Base-by-base conservation (phyloP, 2,329 filamentous ascomycete species). In the Penicillium sp. region DNA sequence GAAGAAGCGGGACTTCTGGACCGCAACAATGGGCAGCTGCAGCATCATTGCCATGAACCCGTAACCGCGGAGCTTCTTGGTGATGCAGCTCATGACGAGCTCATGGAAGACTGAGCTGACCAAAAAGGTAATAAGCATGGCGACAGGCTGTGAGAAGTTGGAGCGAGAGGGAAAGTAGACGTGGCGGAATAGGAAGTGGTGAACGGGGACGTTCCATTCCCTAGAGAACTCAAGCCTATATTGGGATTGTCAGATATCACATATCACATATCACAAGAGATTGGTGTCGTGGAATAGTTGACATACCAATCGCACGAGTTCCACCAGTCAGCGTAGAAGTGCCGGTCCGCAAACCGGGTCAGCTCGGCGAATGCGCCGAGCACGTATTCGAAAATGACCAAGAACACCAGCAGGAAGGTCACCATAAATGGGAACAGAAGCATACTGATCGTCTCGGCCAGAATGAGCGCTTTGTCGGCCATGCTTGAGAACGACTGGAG, bases 381-480 rank as follows among this genome's bases (percentile, higher is more conserved):
- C 8, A 95, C 79, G 66, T 97, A 98, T 66, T 98, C 93, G 65
- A 97, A 98, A 57, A 97, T 97, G 65, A 96, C 89, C 43, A 98
- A 81, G 72, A 98, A 98, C 39, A 97, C 90, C 33, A 97, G 81
- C 4, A 97, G 74, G 64, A 97, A 94, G 3, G 84, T 94, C 46
- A 97, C 77, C 87, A 96, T 96, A 67, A 97, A 98, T 3, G 93
- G 93, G 68, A 96, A 97, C 15, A 98, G 78, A 13, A 98, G 80
- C 74, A 87, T 83, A 41, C 86, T 91, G 60, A 95, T 90, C 10
- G 86, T 89, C 73, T 97, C 93, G 18, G 86, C 81, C 16, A 98
- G 76, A 51, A 96, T 82, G 44, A 98, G 78, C 2, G 81, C 74
- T 40, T 79, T 80, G 48, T 97, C 93, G 2, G 77, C 69, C 18